Evolutionary conservation across 805 yeast genomes (phyloP).

Genomic region (Candida coquimbonensis): DNA sequence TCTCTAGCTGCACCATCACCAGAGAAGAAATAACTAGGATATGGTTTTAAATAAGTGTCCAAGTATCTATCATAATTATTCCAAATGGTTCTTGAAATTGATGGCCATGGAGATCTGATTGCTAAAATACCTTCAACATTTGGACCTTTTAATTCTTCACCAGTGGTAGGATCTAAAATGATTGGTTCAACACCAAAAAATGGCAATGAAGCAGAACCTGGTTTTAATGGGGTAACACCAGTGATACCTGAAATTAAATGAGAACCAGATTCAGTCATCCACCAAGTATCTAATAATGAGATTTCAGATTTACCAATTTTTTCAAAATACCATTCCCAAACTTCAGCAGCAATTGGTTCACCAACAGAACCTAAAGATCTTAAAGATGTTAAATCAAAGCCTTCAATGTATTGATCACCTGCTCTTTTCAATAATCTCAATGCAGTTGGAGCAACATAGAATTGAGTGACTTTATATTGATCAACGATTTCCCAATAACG

Average conservation of each 20-base stretch:
- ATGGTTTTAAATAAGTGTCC: conserved; percentile 79
- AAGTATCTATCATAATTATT: conserved; percentile 64
- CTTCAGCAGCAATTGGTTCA: conserved; percentile 80
- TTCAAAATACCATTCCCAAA: conserved; percentile 82
- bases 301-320: conserved; percentile 61
- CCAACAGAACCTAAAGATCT: conserved; percentile 79
- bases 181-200: conserved; percentile 75
- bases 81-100: conserved; percentile 80
- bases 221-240: conserved; percentile 71
- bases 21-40: conserved; percentile 76
- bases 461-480: conserved; percentile 65
- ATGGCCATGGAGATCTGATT: conserved; percentile 71
- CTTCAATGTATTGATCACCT: conserved; percentile 56
- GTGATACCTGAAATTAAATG: conserved; percentile 75
- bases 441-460: conserved; percentile 83
- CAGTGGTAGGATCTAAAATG: conserved; percentile 68
- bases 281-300: conserved; percentile 75
- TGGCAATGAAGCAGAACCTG: conserved; percentile 82
- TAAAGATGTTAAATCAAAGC: conserved; percentile 55
- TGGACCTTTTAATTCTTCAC: conserved; percentile 59
- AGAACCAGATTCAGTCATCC: conserved; percentile 87
- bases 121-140: conserved; percentile 80
- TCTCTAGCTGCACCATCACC: conserved; percentile 91
- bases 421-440: conserved; percentile 69
- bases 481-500: conserved; percentile 78